Evolutionary conservation across 2,329 filamentous ascomycete genomes (phyloP).

Genomic region (Botrytis pseudocinerea): DNA sequence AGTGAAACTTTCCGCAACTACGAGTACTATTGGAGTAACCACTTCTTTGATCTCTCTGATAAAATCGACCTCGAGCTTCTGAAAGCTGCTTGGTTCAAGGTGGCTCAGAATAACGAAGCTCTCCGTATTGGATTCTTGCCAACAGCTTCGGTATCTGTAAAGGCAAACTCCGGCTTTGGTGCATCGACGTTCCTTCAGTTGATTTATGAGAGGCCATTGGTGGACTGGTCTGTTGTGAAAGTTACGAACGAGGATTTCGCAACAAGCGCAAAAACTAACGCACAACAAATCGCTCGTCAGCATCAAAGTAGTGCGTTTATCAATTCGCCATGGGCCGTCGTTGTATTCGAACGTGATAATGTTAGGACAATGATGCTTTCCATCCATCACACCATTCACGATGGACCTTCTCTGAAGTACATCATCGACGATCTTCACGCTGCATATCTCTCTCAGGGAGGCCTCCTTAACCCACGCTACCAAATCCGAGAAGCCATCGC

Average conservation of each 20-base stretch:
- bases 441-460: neutral
- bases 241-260: neutral
- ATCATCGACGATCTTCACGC: conserved; percentile 6
- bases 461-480: neutral
- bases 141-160: neutral
- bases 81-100: conserved; percentile 35
- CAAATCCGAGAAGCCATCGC: conserved; percentile 10
- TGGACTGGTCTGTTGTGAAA: neutral
- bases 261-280: neutral
- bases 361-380: conserved; percentile 17
- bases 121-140: conserved; percentile 40
- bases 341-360: neutral
- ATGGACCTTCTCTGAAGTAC: neutral
- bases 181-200: conserved; percentile 25
- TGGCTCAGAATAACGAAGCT: conserved; percentile 35
- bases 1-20: conserved; percentile 32
- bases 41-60: conserved; percentile 27
- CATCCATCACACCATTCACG: conserved; percentile 3
- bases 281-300: conserved; percentile 8
- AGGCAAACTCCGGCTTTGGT: neutral
- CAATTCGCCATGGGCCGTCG: conserved; percentile 1
- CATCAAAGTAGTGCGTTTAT: conserved; percentile 3
- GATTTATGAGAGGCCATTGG: neutral
- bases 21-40: conserved; percentile 41
- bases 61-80: conserved; percentile 30